Conservation (phyloP, 257 asterid genomes). For the Plectranthus barbatus region DNA sequence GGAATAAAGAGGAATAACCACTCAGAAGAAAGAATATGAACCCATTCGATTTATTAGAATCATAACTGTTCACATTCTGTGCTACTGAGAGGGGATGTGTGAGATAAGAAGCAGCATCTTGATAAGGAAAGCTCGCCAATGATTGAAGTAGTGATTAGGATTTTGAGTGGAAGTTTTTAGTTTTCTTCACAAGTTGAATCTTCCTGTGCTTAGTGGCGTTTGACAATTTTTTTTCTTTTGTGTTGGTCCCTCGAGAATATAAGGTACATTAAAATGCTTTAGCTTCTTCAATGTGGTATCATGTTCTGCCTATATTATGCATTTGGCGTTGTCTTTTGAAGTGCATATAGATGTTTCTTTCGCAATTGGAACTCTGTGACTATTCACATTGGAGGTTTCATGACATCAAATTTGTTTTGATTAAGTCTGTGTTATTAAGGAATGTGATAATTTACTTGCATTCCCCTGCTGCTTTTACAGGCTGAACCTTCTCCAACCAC, state of each 20-base stretch:
- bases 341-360: constrained; percentile 1
- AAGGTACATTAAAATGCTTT: constrained; percentile 7
- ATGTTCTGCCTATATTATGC: constrained; percentile 2
- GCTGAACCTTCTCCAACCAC: constrained; percentile 99
- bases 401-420: background rate
- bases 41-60: constrained; percentile 20
- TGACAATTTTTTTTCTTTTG: constrained; percentile 19
- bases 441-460: constrained; percentile 6
- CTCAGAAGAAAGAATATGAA: constrained; percentile 20
- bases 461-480: constrained; percentile 40
- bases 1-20: constrained; percentile 16
- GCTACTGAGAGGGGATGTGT: constrained; percentile 3
- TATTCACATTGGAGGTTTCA: constrained; percentile 11
- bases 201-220: constrained; percentile 27
- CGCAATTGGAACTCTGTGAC: background rate
- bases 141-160: background rate
- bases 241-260: constrained; percentile 17
- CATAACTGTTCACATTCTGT: constrained; percentile 17
- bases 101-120: constrained; percentile 6
- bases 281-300: constrained; percentile 23
- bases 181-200: constrained; percentile 46
- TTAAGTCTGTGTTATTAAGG: constrained; percentile 1
- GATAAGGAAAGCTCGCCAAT: constrained; percentile 5
- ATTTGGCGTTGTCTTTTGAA: constrained; percentile 7
- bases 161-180: background rate